Evolutionary conservation across 1,284 basidiomycete genomes (phyloP), one percentile per base, ranked within the genome.

Genomic region (Ganoderma multipileum): DNA sequence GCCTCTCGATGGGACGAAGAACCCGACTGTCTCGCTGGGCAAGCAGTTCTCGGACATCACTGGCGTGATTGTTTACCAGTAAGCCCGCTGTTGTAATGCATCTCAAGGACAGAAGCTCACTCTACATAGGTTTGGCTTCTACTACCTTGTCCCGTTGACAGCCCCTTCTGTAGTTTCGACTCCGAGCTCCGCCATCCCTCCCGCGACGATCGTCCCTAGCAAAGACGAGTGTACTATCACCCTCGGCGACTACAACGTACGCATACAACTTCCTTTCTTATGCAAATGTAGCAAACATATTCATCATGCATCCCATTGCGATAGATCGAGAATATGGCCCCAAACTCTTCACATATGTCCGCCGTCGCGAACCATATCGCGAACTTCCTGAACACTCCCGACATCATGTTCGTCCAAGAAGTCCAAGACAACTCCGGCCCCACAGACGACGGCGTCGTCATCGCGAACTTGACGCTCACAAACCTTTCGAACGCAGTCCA

Each of bases 361-460:
- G 73, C 76, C 7, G 81, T 90, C 60, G 89, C 87, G 3, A 73
- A 78, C 47, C 88, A 90, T 72, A 88, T 91, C 64, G 84, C 80
- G 38, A 81, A 81, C 44, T 80, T 81, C 70, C 82, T 91, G 16
- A 79, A 80, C 26, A 81, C 82, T 2, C 89, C 89, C 1, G 87
- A 90, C 72, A 80, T 91, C 71, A 76, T 90, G 73, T 89, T 89
- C 77, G 65, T 91, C 20, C 89, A 91, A 77, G 89, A 91, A 73
- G 86, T 91, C 36, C 88, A 90, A 75, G 89, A 91, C 76, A 86
- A 89, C 78, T 84, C 82, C 6, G 89, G 89, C 1, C 72, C 81
- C 11, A 86, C 77, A 0, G 77, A 90, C 73, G 84, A 89, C 76
- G 89, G 88, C 52, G 82, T 80, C 14, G 86, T 88, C 57, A 78